Evolutionary conservation across 2,329 filamentous ascomycete genomes (phyloP), one percentile per base, ranked within the genome.

Genomic region (Emmonsiellopsis sp.): DNA sequence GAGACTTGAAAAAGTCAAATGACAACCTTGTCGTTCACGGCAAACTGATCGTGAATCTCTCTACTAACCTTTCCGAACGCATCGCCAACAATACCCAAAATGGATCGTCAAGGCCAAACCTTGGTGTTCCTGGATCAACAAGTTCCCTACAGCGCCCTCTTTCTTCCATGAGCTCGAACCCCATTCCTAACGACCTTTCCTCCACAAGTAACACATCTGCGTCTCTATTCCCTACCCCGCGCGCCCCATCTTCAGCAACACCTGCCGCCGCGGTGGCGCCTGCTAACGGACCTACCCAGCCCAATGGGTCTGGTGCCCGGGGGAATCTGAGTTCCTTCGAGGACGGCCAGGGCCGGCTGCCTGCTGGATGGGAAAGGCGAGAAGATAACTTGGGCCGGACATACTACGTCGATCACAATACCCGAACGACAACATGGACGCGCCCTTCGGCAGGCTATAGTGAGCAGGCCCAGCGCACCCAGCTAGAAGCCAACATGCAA

Each of bases 401-500:
- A 21, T 98, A 98, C 68, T 98, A 97, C 68, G 93, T 98, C 51
- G 93, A 98, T 65, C 93, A 97, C 69, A 97, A 97, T 69, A 95
- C 91, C 6, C 81, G 93, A 63, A 92, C 93, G 53, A 98, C 93
- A 0, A 97, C 92, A 62, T 98, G 93, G 93, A 92, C 88, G 62
- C 80, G 93, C 55, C 93, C 93, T 6, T 87, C 88, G n/a, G 79
- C 80, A 40, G 84, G 84, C 56, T 86, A 85, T 63, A 91, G 85
- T 56, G 84, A 86, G 45, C 83, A 83, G 48, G 85, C 91, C 57
- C 83, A 87, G 62, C 82, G 90, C 56, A 85, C 77, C 58, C 87
- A 90, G 60, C 81, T 92, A 68, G 91, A 95, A 66, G 88, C 90
- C 31, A 90, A 91, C 57, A 96, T 92, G 42, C 88, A 95, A 66